phyloP scores from a whole-genome alignment of 305 asterid genomes.

The Coffea humblotiana region DNA sequence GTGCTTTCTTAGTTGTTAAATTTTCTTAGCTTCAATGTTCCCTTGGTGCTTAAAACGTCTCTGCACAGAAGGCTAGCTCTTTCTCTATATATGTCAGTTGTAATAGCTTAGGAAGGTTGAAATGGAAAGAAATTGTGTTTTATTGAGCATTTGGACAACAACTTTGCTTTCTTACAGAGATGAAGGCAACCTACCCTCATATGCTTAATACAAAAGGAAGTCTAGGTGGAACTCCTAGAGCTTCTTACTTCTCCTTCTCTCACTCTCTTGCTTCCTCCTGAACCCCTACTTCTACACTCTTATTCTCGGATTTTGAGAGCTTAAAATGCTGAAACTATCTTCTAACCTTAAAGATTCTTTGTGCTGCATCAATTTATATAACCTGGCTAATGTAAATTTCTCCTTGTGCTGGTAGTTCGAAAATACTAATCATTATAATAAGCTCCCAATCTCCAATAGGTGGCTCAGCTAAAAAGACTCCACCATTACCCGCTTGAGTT shows the following conservation, averaged over 20 bases:
- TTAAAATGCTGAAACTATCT: not conserved
- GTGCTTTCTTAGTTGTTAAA: not conserved
- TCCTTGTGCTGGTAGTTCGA: no score
- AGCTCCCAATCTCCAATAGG: not conserved
- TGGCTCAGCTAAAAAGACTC: not conserved
- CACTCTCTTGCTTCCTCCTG: not conserved
- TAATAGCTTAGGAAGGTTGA: not conserved
- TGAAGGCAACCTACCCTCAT: not conserved
- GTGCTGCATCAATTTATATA: no score
- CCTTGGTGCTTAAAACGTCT: not conserved
- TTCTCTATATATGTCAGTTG: no score
- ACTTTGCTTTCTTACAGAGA: no score
- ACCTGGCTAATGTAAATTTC: no score
- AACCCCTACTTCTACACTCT: not conserved
- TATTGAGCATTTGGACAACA: not conserved
- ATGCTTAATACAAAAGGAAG: not conserved
- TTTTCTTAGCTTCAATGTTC: not conserved
- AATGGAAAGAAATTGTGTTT: no score
- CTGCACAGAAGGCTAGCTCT: not conserved
- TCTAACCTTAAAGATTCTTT: not conserved
- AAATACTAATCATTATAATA: no score
- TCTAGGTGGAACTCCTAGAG: not conserved
- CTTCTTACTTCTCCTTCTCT: not conserved
- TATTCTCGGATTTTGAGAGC: not conserved
- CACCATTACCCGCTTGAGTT: no score